Conservation (phyloP, 352 stramenopile species). For the Pythium vanterpoolii region DNA sequence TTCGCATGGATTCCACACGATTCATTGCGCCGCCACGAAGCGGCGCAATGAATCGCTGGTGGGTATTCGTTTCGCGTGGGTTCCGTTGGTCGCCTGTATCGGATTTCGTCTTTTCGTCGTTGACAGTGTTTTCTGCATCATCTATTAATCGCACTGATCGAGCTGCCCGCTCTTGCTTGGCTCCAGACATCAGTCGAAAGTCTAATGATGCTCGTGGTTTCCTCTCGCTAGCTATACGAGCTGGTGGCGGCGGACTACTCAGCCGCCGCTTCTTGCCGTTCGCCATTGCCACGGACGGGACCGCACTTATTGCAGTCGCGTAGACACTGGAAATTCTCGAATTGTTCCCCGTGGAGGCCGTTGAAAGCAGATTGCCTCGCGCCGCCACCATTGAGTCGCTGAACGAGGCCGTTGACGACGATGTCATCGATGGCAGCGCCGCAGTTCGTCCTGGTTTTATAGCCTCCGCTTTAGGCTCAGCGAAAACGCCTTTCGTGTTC, state of each 20-base stretch:
- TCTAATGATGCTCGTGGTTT: constrained; percentile 6
- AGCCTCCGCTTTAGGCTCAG: background rate
- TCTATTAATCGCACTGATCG: constrained; percentile 11
- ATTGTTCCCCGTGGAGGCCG: background rate
- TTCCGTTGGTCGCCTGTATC: background rate
- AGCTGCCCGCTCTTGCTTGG: background rate
- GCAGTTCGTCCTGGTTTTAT: background rate
- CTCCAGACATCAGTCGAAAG: constrained; percentile 3
- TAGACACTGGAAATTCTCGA: background rate
- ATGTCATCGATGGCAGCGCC: background rate
- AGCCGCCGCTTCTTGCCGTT: constrained; percentile 23
- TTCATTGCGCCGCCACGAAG: constrained; percentile 1
- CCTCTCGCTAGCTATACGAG: background rate
- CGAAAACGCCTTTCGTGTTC: background rate
- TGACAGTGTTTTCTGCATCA: constrained; percentile 9
- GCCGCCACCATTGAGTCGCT: constrained; percentile 10
- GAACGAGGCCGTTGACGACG: constrained; percentile 3
- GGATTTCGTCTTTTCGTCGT: constrained; percentile 16
- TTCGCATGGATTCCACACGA: constrained; percentile 9
- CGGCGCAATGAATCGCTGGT: background rate
- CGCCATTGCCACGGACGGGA: background rate
- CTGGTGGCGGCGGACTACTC: constrained; percentile 7
- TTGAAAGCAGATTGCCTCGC: constrained; percentile 7
- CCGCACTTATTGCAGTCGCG: background rate
- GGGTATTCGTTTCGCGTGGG: background rate